Conservation (phyloP, 2,329 filamentous ascomycete genomes). For the Pseudopithomyces maydicus region DNA sequence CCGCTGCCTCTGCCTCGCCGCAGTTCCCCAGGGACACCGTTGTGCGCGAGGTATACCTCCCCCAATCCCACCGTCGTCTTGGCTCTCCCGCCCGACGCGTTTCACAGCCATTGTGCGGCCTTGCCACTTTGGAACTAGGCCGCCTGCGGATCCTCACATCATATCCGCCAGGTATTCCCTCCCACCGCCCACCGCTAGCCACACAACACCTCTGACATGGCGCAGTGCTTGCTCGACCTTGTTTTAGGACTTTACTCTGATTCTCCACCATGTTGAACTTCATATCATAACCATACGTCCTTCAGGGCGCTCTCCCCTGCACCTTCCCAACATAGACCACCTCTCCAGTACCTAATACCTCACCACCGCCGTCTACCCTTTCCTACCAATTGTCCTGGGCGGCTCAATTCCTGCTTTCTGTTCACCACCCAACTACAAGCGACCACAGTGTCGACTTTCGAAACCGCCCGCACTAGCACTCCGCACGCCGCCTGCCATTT, state of each 20-base stretch:
- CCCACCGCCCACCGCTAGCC: conserved; percentile 23
- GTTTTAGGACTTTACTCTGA: conserved; percentile 33
- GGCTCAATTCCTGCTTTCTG: neutral
- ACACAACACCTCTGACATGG: conserved; percentile 29
- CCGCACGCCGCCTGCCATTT: neutral
- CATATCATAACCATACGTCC: conserved; percentile 46
- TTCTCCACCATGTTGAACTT: conserved; percentile 39
- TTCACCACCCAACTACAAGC: neutral
- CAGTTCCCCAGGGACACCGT: conserved; percentile 2
- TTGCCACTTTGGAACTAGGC: conserved; percentile 33
- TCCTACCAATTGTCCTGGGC: conserved; percentile 1
- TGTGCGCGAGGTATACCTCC: conserved; percentile 1
- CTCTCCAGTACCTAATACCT: conserved; percentile 12
- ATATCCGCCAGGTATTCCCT: conserved; percentile 38
- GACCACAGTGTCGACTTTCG: neutral
- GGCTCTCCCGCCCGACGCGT: conserved; percentile 17
- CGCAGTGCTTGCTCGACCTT: conserved; percentile 24
- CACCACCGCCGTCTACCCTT: neutral
- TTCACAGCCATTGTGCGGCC: conserved; percentile 27
- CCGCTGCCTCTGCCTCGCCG: neutral
- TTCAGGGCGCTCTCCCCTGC: conserved; percentile 38
- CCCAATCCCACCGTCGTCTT: conserved; percentile 12
- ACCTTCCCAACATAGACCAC: conserved; percentile 17
- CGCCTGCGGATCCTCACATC: conserved; percentile 37
- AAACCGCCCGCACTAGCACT: neutral